Percentiles rank a stretch among this genome's conserved stretches.
These are phyloP conservation scores for Dictyostelium discoideum DNA, from an alignment of 78 protist species.

Conservation along the genomic window DNA sequence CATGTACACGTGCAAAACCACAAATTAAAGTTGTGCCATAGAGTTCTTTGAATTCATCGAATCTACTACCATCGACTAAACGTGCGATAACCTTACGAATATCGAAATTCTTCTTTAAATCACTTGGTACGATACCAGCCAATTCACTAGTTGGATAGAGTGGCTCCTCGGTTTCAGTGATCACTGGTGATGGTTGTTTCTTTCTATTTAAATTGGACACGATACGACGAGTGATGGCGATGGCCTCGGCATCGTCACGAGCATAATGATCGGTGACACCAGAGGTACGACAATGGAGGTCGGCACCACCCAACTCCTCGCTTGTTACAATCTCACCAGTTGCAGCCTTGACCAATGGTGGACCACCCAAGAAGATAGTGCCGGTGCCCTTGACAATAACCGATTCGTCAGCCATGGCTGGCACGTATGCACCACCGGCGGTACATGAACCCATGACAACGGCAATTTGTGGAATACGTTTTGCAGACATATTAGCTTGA, in stretches of 20 bases:
- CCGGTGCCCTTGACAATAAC: constrained; percentile 94
- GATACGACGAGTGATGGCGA: constrained; percentile 89
- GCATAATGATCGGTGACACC: constrained; percentile 98
- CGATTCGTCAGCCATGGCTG: constrained; percentile 98
- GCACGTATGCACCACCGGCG: constrained; percentile 99
- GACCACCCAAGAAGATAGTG: constrained; percentile 98
- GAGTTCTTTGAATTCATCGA: constrained; percentile 95
- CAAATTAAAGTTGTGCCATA: constrained; percentile 95
- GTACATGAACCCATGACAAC: constrained; percentile 99
- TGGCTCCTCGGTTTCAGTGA: constrained; percentile 86
- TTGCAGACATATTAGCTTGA: constrained; percentile 95
- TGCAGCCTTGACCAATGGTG: constrained; percentile 98
- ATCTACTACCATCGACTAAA: constrained; percentile 95
- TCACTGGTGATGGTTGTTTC: constrained; percentile 17
- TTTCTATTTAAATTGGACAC: constrained; percentile 88
- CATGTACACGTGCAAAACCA: constrained; percentile 94
- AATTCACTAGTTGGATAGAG: constrained; percentile 81
- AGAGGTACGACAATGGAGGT: constrained; percentile 93
- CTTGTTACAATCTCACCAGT: constrained; percentile 93
- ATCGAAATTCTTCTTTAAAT: constrained; percentile 87
- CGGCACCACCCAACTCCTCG: constrained; percentile 98
- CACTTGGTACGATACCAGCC: constrained; percentile 88
- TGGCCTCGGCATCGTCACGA: constrained; percentile 93
- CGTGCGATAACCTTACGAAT: constrained; percentile 92
- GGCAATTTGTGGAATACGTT: constrained; percentile 96